Evolutionary conservation across 2,329 filamentous ascomycete genomes (phyloP), one percentile per base, ranked within the genome.

Genomic region (Lomentospora prolificans): DNA sequence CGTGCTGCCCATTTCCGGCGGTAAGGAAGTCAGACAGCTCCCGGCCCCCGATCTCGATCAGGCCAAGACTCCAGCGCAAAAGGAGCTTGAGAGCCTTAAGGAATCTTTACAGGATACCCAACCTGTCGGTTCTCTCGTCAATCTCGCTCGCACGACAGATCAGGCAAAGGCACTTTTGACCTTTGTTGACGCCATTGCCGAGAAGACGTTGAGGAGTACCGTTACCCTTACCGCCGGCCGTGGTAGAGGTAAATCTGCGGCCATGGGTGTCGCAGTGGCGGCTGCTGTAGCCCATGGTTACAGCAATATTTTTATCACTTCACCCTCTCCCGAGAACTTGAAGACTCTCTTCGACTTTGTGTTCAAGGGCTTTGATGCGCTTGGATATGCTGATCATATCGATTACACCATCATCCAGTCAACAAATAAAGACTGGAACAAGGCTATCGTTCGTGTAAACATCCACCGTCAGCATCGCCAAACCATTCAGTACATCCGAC

Each of bases 241-340:
- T 83, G 94, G 94, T 70, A 86, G 94, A 64, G 94, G 94, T 72
- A 99, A 99, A 73, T 99, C 94, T 19, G 95, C 94, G 17, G 94
- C 94, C 25, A 80, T 99, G 64, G 94, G 94, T 72, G 86, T 99
- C 53, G 90, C 94, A 3, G 87, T 99, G 46, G 94, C 94, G 3
- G 90, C 94, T 2, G 95, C 95, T 1, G 82, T 99, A 48, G 92
- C 94, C 1, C 89, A 97, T 67, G 94, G 94, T 25, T 99, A 99
- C 72, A 96, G 90, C 75, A 99, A 99, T 70, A 96, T 99, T 64
- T 99, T 99, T 72, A 96, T 99, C 67, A 99, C 94, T 1, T 97
- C 92, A 1, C 92, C 92, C 0, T 96, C 90, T 59, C 94, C 94
- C 0, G 95, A 99, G 72, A 99, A 99, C 72, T 78, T 99, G 78